Evolutionary conservation across 1,284 basidiomycete genomes (phyloP), one percentile per base, ranked within the genome.

Genomic region (Sutorius eximius): DNA sequence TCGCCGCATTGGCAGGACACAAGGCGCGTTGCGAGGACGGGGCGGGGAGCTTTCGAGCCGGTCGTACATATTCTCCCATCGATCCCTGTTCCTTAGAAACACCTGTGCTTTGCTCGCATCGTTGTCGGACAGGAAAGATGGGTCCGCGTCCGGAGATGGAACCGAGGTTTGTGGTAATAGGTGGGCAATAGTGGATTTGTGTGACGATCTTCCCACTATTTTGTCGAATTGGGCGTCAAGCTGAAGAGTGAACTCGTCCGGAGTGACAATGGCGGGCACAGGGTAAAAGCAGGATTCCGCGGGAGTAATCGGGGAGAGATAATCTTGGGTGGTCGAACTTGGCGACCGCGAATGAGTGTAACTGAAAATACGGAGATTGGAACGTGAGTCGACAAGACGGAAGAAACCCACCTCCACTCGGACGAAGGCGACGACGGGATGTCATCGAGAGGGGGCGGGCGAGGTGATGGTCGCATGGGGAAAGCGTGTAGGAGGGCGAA

Each of bases 321-420:
- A 49, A 10, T 54, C 57, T 16, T 55, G 62, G 32, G 51, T 53
- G 15, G 49, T 34, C 22, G 55, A 61, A 45, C 54, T 57, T 5
- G 57, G 56, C 4, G 60, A 63, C 34, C n/a, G 61, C 22, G 63
- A 65, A 13, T 20, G 22, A 8, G 54, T 27, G 38, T 22, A 50
- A 36, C 70, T 72, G 44, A 2, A 47, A 29, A 33, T 2, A 40
- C 3, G 24, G 2, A n/a, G 11, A 24, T 27, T 16, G 27, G 34
- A 32, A 49, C 3, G 34, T 22, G 3, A 18, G 18, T 1, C 10
- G 13, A 27, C 30, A 4, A 11, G 18, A 15, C 2, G 18, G 11
- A 9, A 24, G 13, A 27, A 12, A 59, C 70, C 16, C 29, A 71
- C 70, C 67, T 69, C 53, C 51, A 63, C 7, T 51, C 41, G 32